Evolutionary conservation across 768 basidiomycete genomes (phyloP), one percentile per base, ranked within the genome.

Genomic region (Mycena floridula): DNA sequence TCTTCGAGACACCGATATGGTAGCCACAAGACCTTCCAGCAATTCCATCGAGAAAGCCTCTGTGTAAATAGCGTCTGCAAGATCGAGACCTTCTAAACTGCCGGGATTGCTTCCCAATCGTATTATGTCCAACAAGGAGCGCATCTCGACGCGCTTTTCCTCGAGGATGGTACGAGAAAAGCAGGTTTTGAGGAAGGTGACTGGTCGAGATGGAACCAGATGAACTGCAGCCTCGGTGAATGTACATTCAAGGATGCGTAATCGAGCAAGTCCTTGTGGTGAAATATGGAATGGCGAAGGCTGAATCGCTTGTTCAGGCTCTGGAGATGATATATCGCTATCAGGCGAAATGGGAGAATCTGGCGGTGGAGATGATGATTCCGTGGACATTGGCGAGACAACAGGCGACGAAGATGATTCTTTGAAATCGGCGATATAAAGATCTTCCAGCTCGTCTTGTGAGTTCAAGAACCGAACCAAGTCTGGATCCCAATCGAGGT

Each of bases 161-260:
- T 51, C 55, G 2, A 62, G 42, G 41, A 65, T 66, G n/a, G 74
- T 64, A 42, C 67, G 66, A 20, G 82, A 82, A 58, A 85, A 81
- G 54, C 82, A 84, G 5, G 82, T 82, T 60, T 85, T 85, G 45
- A 85, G 67, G 43, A 73, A 74, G 2, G 74, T 70, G 30, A 86
- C 60, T 6, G 82, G 81, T 2, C 82, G 70, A 9, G 67, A 67
- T 1, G 82, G 80, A 18, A 77, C 69, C 8, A 85, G 59, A 13
- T 68, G 69, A 40, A 67, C 66, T 3, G 77, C 82, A 1, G 81
- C 83, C 59, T 81, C 81, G 15, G 74, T 63, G 58, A 84, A 84
- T 2, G 82, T 82, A 59, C 83, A 85, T 60, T 84, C 80, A 32
- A 85, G 58, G 21, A 63, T 71, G 5, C 73, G 65, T 20, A 85